These are phyloP conservation scores for Pythium phragmitis DNA, from an alignment of 352 stramenopile genomes.

Conservation along the genomic window DNA sequence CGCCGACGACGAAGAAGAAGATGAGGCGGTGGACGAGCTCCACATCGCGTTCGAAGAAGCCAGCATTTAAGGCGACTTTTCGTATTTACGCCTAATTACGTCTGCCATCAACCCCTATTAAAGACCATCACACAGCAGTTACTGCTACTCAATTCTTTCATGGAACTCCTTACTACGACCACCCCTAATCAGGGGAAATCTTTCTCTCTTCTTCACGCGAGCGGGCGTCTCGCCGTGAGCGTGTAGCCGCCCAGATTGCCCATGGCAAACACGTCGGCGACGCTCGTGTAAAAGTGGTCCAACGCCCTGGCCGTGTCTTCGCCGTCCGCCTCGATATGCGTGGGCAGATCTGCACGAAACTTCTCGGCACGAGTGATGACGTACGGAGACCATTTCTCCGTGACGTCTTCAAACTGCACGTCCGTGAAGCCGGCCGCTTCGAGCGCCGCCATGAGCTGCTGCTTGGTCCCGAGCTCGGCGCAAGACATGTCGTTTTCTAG, in stretches of 20 bases:
- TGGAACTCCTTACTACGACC: no score
- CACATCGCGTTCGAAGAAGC: background rate
- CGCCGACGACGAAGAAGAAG: background rate
- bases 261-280: slow-evolving; percentile 52
- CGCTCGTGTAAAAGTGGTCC: slow-evolving; percentile 71
- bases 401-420: slow-evolving; percentile 57
- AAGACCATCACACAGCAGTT: no score
- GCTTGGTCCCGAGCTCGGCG: slow-evolving; percentile 36
- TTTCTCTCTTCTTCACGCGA: background rate
- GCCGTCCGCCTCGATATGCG: slow-evolving; percentile 56
- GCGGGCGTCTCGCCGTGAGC: slow-evolving; percentile 33
- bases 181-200: no score
- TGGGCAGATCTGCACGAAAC: slow-evolving; percentile 44
- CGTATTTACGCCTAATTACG: background rate
- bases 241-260: slow-evolving; percentile 69
- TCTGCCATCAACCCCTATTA: no score
- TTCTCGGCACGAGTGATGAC: slow-evolving; percentile 40
- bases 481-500: slow-evolving; percentile 72
- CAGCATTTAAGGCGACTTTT: background rate
- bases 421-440: slow-evolving; percentile 49
- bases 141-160: no score
- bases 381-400: slow-evolving; percentile 68
- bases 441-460: slow-evolving; percentile 45
- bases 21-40: no score
- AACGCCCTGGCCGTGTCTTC: slow-evolving; percentile 50